These are phyloP conservation scores for Amaranthus palmeri DNA, from an alignment of 148 eudicot genomes.

Conservation along the genomic window DNA sequence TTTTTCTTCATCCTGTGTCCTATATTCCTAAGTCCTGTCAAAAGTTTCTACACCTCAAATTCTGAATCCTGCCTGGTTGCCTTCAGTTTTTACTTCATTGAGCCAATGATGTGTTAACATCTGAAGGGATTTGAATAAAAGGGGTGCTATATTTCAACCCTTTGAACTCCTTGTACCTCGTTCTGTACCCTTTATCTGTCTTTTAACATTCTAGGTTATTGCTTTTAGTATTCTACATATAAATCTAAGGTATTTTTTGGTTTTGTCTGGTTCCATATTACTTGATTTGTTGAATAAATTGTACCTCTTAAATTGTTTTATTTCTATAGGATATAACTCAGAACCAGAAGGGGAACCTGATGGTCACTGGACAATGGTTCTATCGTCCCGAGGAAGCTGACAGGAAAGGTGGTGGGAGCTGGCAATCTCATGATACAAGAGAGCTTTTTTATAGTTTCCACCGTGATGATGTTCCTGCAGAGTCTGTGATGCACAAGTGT, in stretches of 20 bases:
- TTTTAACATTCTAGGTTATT: not conserved
- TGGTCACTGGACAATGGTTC: constrained; percentile 95
- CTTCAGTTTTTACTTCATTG: not conserved
- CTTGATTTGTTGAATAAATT: not conserved
- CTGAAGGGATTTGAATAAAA: not conserved
- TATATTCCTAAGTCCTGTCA: not conserved
- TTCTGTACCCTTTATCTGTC: not conserved
- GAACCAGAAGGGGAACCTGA: constrained; percentile 48
- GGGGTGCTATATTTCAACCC: not conserved
- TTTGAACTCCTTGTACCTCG: not conserved
- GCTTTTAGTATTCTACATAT: not conserved
- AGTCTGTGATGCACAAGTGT: constrained; percentile 96
- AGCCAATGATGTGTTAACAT: not conserved
- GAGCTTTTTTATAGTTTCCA: constrained; percentile 94
- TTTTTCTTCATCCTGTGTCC: not conserved
- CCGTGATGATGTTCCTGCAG: constrained; percentile 94
- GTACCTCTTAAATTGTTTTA: not conserved
- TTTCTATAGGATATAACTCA: constrained; percentile 65
- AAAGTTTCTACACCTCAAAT: not conserved
- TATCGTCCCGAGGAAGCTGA: constrained; percentile 97
- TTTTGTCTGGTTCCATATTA: not conserved
- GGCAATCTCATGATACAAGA: constrained; percentile 81
- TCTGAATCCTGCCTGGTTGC: not conserved
- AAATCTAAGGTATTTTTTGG: not conserved
- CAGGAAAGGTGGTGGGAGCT: constrained; percentile 77